Base-by-base conservation (phyloP, 139 green algal genomes). In the Volvox reticuliferus region DNA sequence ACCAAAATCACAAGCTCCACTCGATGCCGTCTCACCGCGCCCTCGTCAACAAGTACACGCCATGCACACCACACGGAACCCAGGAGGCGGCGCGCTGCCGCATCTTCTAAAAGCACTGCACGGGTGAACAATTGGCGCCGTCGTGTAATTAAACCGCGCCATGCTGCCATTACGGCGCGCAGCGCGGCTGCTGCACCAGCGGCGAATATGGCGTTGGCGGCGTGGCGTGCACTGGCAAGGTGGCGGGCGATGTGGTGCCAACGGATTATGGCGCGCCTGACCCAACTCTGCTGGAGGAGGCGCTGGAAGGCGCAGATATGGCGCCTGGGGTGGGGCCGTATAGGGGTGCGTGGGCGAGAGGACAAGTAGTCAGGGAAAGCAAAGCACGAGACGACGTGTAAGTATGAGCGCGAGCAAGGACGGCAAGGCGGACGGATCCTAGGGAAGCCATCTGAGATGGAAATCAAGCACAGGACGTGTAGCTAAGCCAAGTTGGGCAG, bases 31-130 rank as follows among this genome's bases (percentile, higher is more conserved):
- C 86, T 50, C 0, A 3, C 44, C 0, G 86, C 86, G 3, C 44
- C 21, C 0, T 63, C 50, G 26, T 62, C 86, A 0, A n/a, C 18
- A 17, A 18, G 13, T 24, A 6, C 50, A 20, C 50, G 86, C 86
- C 86, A 90, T 50, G 30, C 50, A 55, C 36, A 63, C 86, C 86
- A 90, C 1, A 71, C 86, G 9, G 86, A 12, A 3, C 18, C 50
- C 71, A 84, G 20, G 12, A 28, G 36, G 30, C 86, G 86, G 14
- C 86, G 71, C 71, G 50, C 30, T 2, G 21, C 24, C 2, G 86
- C 71, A 0, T 6, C 20, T 0, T 21, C 30, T 0, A 76, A 19
- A 30, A 84, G 44, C n/a, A 2, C 26, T 0, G 14, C 71, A 1
- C 86, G 86, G 0, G 6, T 32, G n/a, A 33, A 21, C 9, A 83